Conservation (phyloP, 1,139 yeast genomes). For the Magnusiomyces suaveolens region DNA sequence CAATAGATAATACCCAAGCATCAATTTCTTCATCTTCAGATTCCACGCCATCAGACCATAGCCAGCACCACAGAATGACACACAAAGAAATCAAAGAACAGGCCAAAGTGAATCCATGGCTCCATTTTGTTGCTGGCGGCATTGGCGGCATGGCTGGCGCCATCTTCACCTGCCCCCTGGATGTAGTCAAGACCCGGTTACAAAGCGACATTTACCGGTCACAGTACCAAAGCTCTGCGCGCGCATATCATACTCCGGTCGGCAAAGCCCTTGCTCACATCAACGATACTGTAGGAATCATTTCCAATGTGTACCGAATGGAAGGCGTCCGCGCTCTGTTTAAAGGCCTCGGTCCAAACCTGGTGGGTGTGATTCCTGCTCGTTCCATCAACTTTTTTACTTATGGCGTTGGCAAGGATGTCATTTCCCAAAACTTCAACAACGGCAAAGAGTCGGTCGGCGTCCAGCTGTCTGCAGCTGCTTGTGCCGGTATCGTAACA, state of each 20-base stretch:
- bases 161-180: slow-evolving; percentile 84
- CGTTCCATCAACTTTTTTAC: slow-evolving; percentile 94
- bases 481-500: slow-evolving; percentile 87
- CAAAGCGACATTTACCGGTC: slow-evolving; percentile 68
- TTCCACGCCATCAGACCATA: no score
- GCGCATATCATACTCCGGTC: slow-evolving; percentile 28
- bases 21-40: no score
- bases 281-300: slow-evolving; percentile 67
- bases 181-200: slow-evolving; percentile 89
- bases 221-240: slow-evolving; percentile 14
- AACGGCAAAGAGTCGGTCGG: slow-evolving; percentile 71
- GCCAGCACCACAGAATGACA: not conserved
- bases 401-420: slow-evolving; percentile 81
- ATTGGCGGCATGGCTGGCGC: slow-evolving; percentile 98
- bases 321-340: slow-evolving; percentile 86
- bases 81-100: slow-evolving; percentile 11
- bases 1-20: not conserved
- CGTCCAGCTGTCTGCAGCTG: slow-evolving; percentile 83
- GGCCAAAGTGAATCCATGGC: slow-evolving; percentile 64
- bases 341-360: slow-evolving; percentile 91
- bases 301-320: slow-evolving; percentile 52
- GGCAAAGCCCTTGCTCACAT: slow-evolving; percentile 56
- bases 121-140: slow-evolving; percentile 98
- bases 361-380: slow-evolving; percentile 98
- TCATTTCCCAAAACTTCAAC: slow-evolving; percentile 54